Base-by-base conservation (phyloP, 148 eudicot species). In the Fagopyrum esculentum region DNA sequence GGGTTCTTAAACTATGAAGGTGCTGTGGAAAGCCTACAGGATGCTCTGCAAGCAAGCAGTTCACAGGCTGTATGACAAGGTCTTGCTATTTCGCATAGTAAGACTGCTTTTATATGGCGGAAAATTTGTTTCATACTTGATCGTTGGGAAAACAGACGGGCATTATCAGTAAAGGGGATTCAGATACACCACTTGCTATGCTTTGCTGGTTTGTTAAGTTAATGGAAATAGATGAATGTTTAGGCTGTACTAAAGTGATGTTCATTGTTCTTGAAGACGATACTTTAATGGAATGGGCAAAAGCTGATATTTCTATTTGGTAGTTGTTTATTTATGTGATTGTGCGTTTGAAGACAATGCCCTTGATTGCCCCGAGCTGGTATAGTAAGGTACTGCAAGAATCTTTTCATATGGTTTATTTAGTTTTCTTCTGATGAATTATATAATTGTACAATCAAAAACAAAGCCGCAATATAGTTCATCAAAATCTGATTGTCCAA, bases 1-100 rank as follows among this genome's bases (percentile, higher is more conserved):
- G 96, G 98, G 8, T 93, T 93, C 78, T 78, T 93, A 69, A 82
- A 89, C 70, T 91, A 93, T 60, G 88, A 82, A 8, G 75, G 86
- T 72, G 98, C 96, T 17, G 93, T 87, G 19, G 64, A 72, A 72
- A 76, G 77, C 80, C 86, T 93, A 45, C 85, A 81, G 80, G 88
- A 78, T 19, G 86, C 85, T 50, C 83, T 90, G 60, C 81, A 85
- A 57, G 78, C 78, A 46, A 73, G 79, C 66, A 71, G 74, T 61
- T 22, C 78, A 68, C 86, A 87, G 45, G 76, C 92, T 16, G 88
- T 85, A 64, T 88, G 85, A 85, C 43, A 49, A 56, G 52, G 71
- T 35, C 56, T 4, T 29, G 11, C 29, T 26, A 12, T 44, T 46
- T 44, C 7, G 40, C 70, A 13, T 64, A 61, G 44, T 61, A 64